phyloP scores from a whole-genome alignment of 1,284 basidiomycete species.

The Porphyrellus sp. region DNA sequence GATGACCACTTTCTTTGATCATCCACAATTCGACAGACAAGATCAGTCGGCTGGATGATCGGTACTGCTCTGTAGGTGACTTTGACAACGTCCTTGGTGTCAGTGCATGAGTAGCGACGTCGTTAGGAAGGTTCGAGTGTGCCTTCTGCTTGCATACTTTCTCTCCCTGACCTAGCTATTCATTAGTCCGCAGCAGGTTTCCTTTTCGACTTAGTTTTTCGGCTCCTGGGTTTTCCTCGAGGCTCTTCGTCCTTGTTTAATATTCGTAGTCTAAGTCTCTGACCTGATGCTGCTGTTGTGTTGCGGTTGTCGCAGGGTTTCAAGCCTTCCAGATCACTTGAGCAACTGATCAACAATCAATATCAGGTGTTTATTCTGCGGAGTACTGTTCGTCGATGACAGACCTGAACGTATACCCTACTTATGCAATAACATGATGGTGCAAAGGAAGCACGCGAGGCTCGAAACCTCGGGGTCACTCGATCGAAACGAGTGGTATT shows the following conservation, averaged over 20 bases:
- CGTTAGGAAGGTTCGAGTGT: background rate
- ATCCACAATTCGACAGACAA: background rate
- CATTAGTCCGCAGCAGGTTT: background rate
- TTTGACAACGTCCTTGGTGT: background rate
- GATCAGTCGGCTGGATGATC: background rate
- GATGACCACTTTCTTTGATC: too few relatives aligned
- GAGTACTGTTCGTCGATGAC: constrained; percentile 12
- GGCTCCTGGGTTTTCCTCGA: background rate
- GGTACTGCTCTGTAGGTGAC: background rate
- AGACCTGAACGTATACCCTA: too few relatives aligned
- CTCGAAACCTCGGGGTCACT: too few relatives aligned
- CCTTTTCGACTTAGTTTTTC: background rate
- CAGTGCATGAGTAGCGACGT: background rate
- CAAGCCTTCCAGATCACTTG: constrained; percentile 9
- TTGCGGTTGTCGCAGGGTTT: constrained; percentile 6
- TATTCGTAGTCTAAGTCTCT: background rate
- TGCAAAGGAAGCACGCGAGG: too few relatives aligned
- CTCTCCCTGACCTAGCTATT: background rate
- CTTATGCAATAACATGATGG: too few relatives aligned
- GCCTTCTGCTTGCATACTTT: background rate
- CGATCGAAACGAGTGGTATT: too few relatives aligned
- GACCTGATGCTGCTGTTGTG: background rate
- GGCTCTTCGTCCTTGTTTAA: background rate
- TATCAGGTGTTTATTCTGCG: constrained; percentile 13
- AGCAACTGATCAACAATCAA: constrained; percentile 3